phyloP scores from a whole-genome alignment of 805 yeast genomes.

The Hemisphaericaspora nanyangensis region DNA sequence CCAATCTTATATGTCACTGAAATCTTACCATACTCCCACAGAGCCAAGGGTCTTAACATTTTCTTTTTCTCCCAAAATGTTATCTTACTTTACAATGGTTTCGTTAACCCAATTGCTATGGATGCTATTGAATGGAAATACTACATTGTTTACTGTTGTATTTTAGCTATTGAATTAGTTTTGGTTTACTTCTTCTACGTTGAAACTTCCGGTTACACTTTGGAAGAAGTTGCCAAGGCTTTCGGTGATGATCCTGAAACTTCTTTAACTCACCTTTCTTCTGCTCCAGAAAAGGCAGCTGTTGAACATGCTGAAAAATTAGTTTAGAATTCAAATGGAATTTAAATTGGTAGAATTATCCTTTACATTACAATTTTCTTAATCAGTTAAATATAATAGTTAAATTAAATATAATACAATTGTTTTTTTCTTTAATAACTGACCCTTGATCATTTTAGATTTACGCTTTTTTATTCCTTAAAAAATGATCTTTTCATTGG shows the following conservation, averaged over 20 bases:
- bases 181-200: conserved; percentile 32
- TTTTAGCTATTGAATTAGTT: conserved; percentile 24
- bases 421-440: too few species aligned
- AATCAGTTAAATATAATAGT: too few species aligned
- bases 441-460: too few species aligned
- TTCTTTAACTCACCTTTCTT: conserved; percentile 5
- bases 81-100: conserved; percentile 22
- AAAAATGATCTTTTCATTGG: too few species aligned
- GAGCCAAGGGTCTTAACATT: conserved; percentile 40
- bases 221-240: conserved; percentile 41
- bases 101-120: conserved; percentile 37
- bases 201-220: conserved; percentile 40
- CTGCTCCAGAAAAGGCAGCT: conserved; percentile 4
- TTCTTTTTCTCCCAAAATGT: conserved; percentile 18
- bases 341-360: too few species aligned
- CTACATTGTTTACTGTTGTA: conserved; percentile 38
- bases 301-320: conserved; percentile 8
- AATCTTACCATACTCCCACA: conserved; percentile 31
- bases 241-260: conserved; percentile 32
- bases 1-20: conserved; percentile 46
- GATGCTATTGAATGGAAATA: conserved; percentile 40
- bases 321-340: too few species aligned
- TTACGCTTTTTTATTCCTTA: too few species aligned
- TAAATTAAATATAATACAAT: too few species aligned
- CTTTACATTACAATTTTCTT: too few species aligned